Conservation (phyloP, 208 protist species). For the Leptomonas seymouri region DNA sequence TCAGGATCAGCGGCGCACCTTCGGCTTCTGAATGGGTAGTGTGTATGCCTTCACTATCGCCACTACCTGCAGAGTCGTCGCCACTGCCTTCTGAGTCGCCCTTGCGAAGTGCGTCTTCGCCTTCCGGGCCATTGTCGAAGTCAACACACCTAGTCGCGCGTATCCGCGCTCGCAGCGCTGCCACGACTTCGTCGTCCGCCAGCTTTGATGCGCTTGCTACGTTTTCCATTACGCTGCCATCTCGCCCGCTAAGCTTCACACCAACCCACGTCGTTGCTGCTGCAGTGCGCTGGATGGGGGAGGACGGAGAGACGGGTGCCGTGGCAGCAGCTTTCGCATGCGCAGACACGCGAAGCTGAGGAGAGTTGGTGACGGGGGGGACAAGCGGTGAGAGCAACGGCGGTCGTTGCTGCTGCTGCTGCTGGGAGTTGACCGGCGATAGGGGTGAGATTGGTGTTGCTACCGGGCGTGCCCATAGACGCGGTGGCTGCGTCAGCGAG, state of each 20-base stretch:
- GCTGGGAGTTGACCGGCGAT: not conserved
- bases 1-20: constrained; percentile 22
- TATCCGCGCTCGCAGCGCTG: constrained; percentile 13
- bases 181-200: not conserved
- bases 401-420: not conserved
- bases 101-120: not conserved
- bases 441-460: constrained; percentile 3
- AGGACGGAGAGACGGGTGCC: not conserved
- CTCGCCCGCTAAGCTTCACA: constrained; percentile 8
- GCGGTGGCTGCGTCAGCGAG: constrained; percentile 2
- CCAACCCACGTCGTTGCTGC: constrained; percentile 12
- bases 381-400: not conserved
- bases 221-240: constrained; percentile 7
- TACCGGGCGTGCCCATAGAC: constrained; percentile 10
- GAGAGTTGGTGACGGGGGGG: not conserved
- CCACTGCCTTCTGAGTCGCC: not conserved
- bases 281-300: too few relatives aligned
- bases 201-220: not conserved
- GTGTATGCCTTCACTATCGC: not conserved
- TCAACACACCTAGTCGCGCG: not conserved
- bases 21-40: not conserved
- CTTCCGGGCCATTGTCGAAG: not conserved
- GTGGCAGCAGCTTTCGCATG: not conserved
- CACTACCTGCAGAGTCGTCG: not conserved
- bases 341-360: not conserved